Evolutionary conservation across 2,329 filamentous ascomycete species (phyloP), one percentile per base, ranked within the genome.

Genomic region (Cladosporium sp.): DNA sequence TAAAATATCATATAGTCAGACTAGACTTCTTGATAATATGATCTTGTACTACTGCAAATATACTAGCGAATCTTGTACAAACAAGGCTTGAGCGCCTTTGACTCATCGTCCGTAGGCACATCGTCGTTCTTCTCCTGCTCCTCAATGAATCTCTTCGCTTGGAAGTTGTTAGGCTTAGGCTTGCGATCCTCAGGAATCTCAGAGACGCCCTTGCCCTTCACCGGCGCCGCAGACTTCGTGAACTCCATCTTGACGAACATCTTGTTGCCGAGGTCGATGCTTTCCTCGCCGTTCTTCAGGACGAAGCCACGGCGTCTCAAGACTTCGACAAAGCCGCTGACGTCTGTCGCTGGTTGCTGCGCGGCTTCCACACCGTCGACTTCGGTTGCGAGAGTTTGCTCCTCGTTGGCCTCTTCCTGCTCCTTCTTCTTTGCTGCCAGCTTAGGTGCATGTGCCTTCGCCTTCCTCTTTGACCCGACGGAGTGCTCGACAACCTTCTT

Each of bases 211-310:
- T 96, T 96, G 28, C 93, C 93, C 76, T 88, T 90, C 2, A 84
- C 84, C 0, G 93, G 90, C 54, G 87, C 82, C 24, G 87, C 88
- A n/a, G 86, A 88, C 82, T 98, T 99, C 73, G 93, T 83, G 79
- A 99, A 99, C 73, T 90, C 88, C 92, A 99, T 94, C 81, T 90
- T 92, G 71, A 98, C 94, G 82, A 99, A 99, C 95, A 99, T 99
- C 81, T 91, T 96, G 81, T 99, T 99, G 65, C 86, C 87, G 74
- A 96, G 81, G 80, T 99, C 93, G 11, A 96, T 84, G 0, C 89
- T 87, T 21, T 71, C 69, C 69, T 82, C 85, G 72, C 85, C 86
- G 10, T 87, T 87, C 72, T 90, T 90, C 34, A 97, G 84, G n/a
- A 93, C 83, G 74, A 99, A 97, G 0, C 95, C 95, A 24, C 93